Evolutionary conservation across 1,139 yeast genomes (phyloP).

Genomic region (Diutina ranongensis): DNA sequence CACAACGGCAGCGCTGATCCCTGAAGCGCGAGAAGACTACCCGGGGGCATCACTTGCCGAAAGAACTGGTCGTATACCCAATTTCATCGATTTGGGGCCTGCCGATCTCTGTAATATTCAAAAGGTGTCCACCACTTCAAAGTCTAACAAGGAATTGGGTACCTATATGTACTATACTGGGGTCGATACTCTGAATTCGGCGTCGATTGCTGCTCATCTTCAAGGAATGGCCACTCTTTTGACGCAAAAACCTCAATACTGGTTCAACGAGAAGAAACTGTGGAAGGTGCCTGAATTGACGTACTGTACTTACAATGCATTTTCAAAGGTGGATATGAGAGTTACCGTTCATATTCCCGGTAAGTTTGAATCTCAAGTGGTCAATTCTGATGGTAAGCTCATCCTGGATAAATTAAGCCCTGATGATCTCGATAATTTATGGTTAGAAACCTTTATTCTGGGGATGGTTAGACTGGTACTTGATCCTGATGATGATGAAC

Average conservation of each 20-base stretch:
- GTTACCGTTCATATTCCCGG: constrained; percentile 36
- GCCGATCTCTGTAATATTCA: constrained; percentile 78
- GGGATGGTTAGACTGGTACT: constrained; percentile 57
- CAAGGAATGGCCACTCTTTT: constrained; percentile 70
- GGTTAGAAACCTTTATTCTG: constrained; percentile 66
- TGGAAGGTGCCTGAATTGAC: constrained; percentile 68
- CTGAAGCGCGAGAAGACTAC: constrained; percentile 35
- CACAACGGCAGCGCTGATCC: constrained; percentile 5
- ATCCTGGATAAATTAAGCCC: constrained; percentile 25
- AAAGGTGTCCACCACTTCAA: constrained; percentile 32
- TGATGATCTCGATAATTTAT: constrained; percentile 25
- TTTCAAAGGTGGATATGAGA: constrained; percentile 20
- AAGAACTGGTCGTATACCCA: constrained; percentile 38
- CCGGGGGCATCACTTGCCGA: constrained; percentile 40
- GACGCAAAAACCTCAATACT: constrained; percentile 39
- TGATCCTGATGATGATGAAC: constrained; percentile 47
- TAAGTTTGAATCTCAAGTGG: constrained; percentile 35
- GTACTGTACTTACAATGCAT: constrained; percentile 40
- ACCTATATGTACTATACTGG: constrained; percentile 49
- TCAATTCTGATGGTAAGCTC: constrained; percentile 32
- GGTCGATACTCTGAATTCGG: constrained; percentile 44
- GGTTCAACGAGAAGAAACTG: constrained; percentile 56
- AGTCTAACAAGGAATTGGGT: constrained; percentile 29
- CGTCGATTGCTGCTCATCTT: constrained; percentile 59
- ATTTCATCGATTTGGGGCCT: constrained; percentile 60